These are phyloP conservation scores for Aspergillus glaucus DNA, from an alignment of 2,329 filamentous ascomycete species.

Conservation along the genomic window DNA sequence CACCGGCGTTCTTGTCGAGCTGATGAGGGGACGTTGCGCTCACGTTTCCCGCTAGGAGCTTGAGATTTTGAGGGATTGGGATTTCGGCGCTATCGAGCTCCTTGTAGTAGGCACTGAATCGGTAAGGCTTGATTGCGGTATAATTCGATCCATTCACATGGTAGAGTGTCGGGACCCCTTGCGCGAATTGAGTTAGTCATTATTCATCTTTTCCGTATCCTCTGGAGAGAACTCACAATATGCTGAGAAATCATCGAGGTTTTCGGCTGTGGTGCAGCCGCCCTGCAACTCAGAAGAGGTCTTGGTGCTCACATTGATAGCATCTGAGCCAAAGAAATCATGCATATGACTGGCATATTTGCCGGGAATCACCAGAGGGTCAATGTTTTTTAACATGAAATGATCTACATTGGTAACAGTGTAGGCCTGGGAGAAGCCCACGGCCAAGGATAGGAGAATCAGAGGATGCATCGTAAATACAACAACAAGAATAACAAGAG, in stretches of 20 bases:
- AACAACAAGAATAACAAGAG: no score
- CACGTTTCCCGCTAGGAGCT: conserved; percentile 10
- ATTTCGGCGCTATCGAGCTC: conserved; percentile 7
- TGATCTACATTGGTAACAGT: conserved; percentile 8
- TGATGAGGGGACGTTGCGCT: conserved; percentile 6
- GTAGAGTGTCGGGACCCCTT: conserved; percentile 14
- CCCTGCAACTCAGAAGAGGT: conserved; percentile 12
- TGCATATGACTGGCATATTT: conserved; percentile 15
- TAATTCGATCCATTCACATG: conserved; percentile 8
- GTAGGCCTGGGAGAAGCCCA: conserved; percentile 9
- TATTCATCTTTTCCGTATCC: no score
- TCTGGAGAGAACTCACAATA: conserved; percentile 8
- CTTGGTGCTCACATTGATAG: conserved; percentile 8
- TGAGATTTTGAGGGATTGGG: conserved; percentile 10
- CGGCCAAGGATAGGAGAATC: conserved; percentile 2
- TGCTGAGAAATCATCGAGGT: conserved; percentile 14
- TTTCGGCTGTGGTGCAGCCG: conserved; percentile 9
- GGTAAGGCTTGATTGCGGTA: conserved; percentile 8
- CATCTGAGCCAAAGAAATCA: conserved; percentile 15
- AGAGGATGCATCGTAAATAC: no score
- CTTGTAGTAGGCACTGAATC: conserved; percentile 13
- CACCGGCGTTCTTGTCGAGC: conserved; percentile 5
- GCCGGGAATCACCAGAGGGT: conserved; percentile 10
- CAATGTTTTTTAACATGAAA: conserved; percentile 16
- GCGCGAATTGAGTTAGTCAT: not conserved